Percentiles rank a stretch among this genome's conserved stretches.
phyloP scores from a whole-genome alignment of 257 asterid genomes.

The Solanum gandarillasii region DNA sequence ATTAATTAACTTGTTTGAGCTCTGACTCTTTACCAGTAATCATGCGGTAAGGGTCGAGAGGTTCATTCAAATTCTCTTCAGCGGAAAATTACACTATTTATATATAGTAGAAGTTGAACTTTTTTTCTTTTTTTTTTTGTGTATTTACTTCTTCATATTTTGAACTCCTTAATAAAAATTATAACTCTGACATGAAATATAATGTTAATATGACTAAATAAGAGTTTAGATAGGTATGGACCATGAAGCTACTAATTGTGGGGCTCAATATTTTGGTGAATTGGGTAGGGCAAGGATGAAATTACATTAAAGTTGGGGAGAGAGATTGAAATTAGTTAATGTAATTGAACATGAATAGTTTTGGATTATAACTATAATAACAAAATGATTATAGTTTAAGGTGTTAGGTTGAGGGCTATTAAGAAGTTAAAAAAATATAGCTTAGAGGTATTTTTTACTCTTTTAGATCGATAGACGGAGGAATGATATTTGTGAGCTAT shows the following conservation, averaged over 20 bases:
- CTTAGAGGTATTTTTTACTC: neutral
- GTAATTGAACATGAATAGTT: neutral
- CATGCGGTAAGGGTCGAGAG: neutral
- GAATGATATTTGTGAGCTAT: too few species aligned
- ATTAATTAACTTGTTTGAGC: neutral
- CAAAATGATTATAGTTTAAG: neutral
- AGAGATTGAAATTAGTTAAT: neutral
- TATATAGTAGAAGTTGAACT: too few species aligned
- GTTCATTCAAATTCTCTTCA: too few species aligned
- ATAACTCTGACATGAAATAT: too few species aligned
- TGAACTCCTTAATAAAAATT: too few species aligned
- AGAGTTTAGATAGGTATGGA: neutral
- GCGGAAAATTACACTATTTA: accelerated
- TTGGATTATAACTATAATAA: neutral
- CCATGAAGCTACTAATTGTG: neutral
- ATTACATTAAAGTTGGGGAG: neutral
- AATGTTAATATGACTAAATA: neutral
- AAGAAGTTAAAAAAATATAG: neutral
- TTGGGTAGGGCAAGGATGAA: neutral
- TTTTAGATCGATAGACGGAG: neutral
- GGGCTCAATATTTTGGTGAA: neutral
- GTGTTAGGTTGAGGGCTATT: neutral
- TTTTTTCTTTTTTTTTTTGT: too few species aligned
- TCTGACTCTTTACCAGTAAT: neutral
- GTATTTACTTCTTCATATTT: too few species aligned